Base-by-base conservation (phyloP, 2,329 filamentous ascomycete species). In the Chaetoscypha palmicola region DNA sequence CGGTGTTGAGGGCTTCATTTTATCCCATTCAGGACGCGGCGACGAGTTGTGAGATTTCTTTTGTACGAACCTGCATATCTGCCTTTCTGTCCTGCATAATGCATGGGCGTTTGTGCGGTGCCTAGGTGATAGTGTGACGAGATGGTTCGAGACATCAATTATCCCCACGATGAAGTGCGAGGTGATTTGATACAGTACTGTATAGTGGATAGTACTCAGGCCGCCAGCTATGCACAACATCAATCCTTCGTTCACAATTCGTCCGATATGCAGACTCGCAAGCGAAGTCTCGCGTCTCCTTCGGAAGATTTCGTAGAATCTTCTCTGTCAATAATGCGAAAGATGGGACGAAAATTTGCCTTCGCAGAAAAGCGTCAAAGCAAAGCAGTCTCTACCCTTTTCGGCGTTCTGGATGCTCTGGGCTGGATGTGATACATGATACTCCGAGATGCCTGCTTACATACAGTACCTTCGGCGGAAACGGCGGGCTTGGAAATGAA, bases 301-400 rank as follows among this genome's bases (percentile, higher is more conserved):
- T n/a, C n/a, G n/a, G n/a, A n/a, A n/a, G n/a, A n/a, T n/a, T n/a
- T n/a, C n/a, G n/a, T n/a, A n/a, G n/a, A n/a, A n/a, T n/a, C n/a
- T n/a, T n/a, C n/a, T n/a, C n/a, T n/a, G n/a, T n/a, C n/a, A n/a
- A n/a, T n/a, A n/a, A n/a, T n/a, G n/a, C n/a, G n/a, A 38, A 38
- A 28, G 22, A 30, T 38, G 16, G 22, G 22, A 38, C 28, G 36
- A 38, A 38, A 28, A 38, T 10, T 22, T n/a, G 12, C 36, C 36
- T 24, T 17, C n/a, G 12, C n/a, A n/a, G 28, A 31, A 31, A 31
- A 31, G 12, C 4, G 28, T 31, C 28, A 28, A 28, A 28, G 24
- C 24, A 28, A 28, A 28, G 24, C 7, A 28, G 24, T 28, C 24
- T 28, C 24, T 28, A n/a, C n/a, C n/a, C n/a, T n/a, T n/a, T n/a